A percentile compares a stretch with the other conserved stretches of the same genome.
These are phyloP conservation scores for Rosa hybrid DNA, from an alignment of 331 rosid species.

Conservation along the genomic window DNA sequence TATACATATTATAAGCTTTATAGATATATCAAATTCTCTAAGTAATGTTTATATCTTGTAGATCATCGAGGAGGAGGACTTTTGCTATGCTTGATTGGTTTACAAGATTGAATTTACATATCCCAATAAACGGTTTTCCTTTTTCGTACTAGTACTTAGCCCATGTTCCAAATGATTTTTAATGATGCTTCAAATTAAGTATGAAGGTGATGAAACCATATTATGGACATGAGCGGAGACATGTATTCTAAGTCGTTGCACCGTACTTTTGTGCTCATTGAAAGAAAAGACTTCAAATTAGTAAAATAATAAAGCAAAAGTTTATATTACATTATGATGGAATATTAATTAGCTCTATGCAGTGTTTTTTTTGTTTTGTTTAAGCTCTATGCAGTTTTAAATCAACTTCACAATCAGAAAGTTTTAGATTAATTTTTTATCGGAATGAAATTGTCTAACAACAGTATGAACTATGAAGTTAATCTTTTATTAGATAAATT, in stretches of 20 bases:
- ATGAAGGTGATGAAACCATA: not conserved
- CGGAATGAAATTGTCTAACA: not conserved
- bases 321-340: no score
- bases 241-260: not conserved
- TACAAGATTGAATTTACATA: slow-evolving; percentile 16
- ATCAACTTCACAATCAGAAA: not conserved
- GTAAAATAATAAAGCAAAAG: not conserved
- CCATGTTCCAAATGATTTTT: slow-evolving; percentile 7
- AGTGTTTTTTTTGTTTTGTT: no score
- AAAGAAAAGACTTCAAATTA: not conserved
- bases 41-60: not conserved
- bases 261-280: slow-evolving; percentile 4
- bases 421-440: no score
- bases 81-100: slow-evolving; percentile 34
- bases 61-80: not conserved
- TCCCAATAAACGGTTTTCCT: slow-evolving; percentile 9
- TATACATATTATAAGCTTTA: no score
- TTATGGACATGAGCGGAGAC: not conserved
- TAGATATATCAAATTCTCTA: slow-evolving; percentile 5
- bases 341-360: no score
- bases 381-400: no score
- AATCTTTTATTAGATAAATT: not conserved
- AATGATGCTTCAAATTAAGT: not conserved
- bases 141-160: not conserved
- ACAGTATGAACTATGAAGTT: not conserved